These are phyloP conservation scores for Backusella morwellensis DNA, from an alignment of 192 early-diverging fungal species.

Conservation along the genomic window DNA sequence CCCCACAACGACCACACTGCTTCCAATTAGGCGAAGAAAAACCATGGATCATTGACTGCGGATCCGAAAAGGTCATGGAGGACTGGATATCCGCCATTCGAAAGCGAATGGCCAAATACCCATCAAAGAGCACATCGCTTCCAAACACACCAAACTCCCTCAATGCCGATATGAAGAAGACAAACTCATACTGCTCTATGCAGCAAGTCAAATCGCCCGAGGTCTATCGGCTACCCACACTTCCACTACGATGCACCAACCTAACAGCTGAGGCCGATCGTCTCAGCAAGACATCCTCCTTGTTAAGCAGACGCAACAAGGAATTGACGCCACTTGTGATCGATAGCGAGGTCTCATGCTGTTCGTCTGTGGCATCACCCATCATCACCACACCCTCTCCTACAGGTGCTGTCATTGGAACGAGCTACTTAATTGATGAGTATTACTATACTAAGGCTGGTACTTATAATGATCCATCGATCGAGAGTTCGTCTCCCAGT, in stretches of 20 bases:
- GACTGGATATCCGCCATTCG: slow-evolving; percentile 13
- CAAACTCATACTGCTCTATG: background rate
- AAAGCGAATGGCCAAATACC: background rate
- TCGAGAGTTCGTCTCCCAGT: background rate
- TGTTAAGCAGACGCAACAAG: background rate
- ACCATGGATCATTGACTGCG: slow-evolving; percentile 21
- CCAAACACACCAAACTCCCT: background rate
- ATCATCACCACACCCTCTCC: background rate
- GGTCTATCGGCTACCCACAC: background rate
- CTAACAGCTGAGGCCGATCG: background rate
- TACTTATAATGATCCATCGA: background rate
- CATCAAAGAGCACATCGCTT: background rate
- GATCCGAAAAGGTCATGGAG: slow-evolving; percentile 12
- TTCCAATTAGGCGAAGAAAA: slow-evolving; percentile 10
- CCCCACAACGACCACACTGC: slow-evolving; percentile 6
- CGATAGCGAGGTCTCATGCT: background rate
- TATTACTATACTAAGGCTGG: slow-evolving; percentile 1
- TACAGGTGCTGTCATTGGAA: slow-evolving; percentile 4
- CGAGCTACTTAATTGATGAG: background rate
- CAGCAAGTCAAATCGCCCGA: background rate
- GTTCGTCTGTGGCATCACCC: background rate
- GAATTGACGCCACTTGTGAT: slow-evolving; percentile 9
- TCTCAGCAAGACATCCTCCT: background rate
- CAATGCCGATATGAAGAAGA: background rate
- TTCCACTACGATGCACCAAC: slow-evolving; percentile 9